These are phyloP conservation scores for Raphanus raphanistrum DNA, from an alignment of 345 rosid genomes.

Conservation along the genomic window DNA sequence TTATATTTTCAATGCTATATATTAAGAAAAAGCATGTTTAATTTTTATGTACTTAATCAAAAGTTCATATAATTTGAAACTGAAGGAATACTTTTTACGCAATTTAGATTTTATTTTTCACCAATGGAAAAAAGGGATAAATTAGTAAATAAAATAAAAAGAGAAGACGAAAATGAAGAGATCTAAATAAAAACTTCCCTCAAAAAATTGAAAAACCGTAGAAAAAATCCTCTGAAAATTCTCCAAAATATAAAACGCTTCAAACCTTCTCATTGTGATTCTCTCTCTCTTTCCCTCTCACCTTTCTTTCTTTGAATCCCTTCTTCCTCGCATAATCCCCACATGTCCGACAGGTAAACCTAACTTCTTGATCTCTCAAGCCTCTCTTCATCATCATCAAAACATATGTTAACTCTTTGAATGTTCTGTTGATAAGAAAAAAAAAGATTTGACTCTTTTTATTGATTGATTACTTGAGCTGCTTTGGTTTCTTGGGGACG, in stretches of 20 bases:
- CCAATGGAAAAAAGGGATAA: background rate
- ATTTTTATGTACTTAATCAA: no score
- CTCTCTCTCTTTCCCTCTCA: conserved; percentile 23
- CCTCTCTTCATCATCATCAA: background rate
- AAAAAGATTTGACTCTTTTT: background rate
- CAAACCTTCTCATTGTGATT: background rate
- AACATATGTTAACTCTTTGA: background rate
- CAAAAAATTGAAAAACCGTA: conserved; percentile 25
- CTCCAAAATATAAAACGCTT: conserved; percentile 18
- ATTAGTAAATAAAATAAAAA: background rate
- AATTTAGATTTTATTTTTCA: background rate
- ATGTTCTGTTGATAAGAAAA: background rate
- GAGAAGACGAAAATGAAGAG: background rate
- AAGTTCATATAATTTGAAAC: no score
- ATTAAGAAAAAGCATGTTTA: no score
- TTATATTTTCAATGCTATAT: no score
- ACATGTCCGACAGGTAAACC: conserved; percentile 38
- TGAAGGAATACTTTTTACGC: background rate
- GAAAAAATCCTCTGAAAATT: background rate
- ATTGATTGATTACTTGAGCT: background rate
- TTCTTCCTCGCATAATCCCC: conserved; percentile 18
- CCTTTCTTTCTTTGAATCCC: conserved; percentile 1
- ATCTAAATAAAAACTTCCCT: background rate
- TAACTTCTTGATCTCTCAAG: background rate
- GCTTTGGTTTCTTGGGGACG: background rate